Base-by-base conservation (phyloP, 495 filamentous ascomycete species). In the Talaromyces ruber region DNA sequence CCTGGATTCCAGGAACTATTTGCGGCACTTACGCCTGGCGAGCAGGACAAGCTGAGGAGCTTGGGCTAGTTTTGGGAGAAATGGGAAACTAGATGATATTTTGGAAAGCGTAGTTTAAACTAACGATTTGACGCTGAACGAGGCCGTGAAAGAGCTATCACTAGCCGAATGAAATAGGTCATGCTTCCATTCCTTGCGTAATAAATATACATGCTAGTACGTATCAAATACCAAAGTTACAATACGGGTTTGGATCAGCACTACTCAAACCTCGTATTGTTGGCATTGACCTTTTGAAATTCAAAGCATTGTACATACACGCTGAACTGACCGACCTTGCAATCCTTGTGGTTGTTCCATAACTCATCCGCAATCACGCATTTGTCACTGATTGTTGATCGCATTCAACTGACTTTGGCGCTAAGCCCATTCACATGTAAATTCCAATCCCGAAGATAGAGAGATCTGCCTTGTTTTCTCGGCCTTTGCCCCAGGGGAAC, bases 1-100 rank as follows among this genome's bases (percentile, higher is more conserved):
- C 82, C 86, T 3, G 86, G 80, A 18, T 97, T 97, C 73, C 82
- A 84, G 66, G 84, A 88, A 34, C 79, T 93, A 65, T 96, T 87
- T 71, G 79, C 75, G 18, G 76, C 82, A 11, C 69, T 97, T 68
- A 89, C 80, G 4, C 80, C 84, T 6, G 82, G 86, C 60, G 93
- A 97, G 76, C 88, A 90, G 75, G 75, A 75, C 28, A 93, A 92
- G 71, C 75, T 96, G 51, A 76, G 76, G 56, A 72, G 67, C 28
- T 66, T 78, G 62, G 71, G 65, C 51, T 74, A 39, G 50, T 26
- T 24, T 54, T 16, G 22, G 51, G 14, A 7, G 5, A 54, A 22
- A 4, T 47, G 16, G 24, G 24, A 22, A 22, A 24, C 12, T 52
- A 21, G 18, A 52, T 25, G 11, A 25, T 14, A 18, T 11, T 21